Evolutionary conservation across 139 green algal genomes (phyloP).

Genomic region (Dunaliella primolecta): DNA sequence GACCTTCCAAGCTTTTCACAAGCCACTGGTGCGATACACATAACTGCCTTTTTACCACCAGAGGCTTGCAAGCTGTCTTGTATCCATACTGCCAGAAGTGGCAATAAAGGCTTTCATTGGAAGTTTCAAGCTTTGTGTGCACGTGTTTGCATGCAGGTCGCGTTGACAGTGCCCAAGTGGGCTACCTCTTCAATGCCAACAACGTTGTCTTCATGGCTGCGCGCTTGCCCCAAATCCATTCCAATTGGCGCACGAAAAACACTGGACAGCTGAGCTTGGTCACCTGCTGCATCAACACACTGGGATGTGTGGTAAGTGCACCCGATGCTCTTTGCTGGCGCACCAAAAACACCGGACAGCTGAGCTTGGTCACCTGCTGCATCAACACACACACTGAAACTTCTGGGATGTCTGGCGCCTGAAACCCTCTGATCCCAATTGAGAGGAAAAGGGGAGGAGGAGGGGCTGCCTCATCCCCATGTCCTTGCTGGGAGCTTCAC

Average conservation of each 20-base stretch:
- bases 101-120: too few species aligned
- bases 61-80: too few species aligned
- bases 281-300: constrained; percentile 62
- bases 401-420: constrained; percentile 50
- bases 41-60: too few species aligned
- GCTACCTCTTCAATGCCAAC: constrained; percentile 58
- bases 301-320: constrained; percentile 51
- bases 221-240: constrained; percentile 65
- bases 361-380: constrained; percentile 62
- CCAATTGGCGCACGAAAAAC: constrained; percentile 44
- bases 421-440: too few species aligned
- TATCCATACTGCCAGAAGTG: too few species aligned
- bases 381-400: constrained; percentile 56
- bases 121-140: neutral
- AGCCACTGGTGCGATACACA: too few species aligned
- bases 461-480: too few species aligned
- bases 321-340: constrained; percentile 33
- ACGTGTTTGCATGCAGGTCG: constrained; percentile 11
- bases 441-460: too few species aligned
- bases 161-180: constrained; percentile 21
- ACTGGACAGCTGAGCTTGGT: constrained; percentile 73
- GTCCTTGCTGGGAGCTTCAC: neutral
- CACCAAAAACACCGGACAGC: constrained; percentile 55
- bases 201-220: constrained; percentile 65
- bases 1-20: too few species aligned